phyloP scores from a whole-genome alignment of 2,329 filamentous ascomycete genomes.

The Colletotrichum salicis region DNA sequence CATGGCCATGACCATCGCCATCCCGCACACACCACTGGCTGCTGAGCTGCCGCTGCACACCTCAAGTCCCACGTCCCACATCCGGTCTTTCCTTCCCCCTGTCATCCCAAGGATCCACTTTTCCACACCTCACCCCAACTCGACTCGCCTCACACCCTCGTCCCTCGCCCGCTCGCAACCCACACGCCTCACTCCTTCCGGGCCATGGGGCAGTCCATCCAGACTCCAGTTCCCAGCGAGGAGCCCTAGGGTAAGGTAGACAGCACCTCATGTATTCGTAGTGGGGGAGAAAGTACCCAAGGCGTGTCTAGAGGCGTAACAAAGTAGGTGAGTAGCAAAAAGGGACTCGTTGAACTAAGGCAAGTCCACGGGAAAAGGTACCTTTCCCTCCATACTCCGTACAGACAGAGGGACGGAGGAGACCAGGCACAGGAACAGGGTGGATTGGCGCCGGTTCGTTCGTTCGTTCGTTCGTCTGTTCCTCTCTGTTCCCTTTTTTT shows the following conservation, averaged over 20 bases:
- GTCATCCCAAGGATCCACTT: neutral
- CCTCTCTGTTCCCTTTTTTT: conserved; percentile 30
- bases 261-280: no score
- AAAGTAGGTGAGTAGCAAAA: neutral
- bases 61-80: conserved; percentile 2
- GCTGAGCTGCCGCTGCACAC: conserved; percentile 28
- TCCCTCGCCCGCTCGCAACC: neutral
- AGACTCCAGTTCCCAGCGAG: neutral
- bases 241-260: neutral
- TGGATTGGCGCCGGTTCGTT: conserved; percentile 32
- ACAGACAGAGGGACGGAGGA: neutral
- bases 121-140: neutral
- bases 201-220: neutral
- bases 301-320: neutral
- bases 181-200: conserved; percentile 18
- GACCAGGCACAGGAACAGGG: conserved; percentile 8
- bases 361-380: neutral
- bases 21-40: conserved; percentile 23
- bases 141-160: neutral
- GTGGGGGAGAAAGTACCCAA: no score
- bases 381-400: neutral
- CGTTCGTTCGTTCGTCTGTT: conserved; percentile 27
- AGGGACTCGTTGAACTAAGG: neutral
- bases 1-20: no score
- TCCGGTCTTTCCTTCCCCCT: conserved; percentile 1